These are phyloP conservation scores for Babesia ovata DNA, from an alignment of 169 alveolate species.

Conservation along the genomic window DNA sequence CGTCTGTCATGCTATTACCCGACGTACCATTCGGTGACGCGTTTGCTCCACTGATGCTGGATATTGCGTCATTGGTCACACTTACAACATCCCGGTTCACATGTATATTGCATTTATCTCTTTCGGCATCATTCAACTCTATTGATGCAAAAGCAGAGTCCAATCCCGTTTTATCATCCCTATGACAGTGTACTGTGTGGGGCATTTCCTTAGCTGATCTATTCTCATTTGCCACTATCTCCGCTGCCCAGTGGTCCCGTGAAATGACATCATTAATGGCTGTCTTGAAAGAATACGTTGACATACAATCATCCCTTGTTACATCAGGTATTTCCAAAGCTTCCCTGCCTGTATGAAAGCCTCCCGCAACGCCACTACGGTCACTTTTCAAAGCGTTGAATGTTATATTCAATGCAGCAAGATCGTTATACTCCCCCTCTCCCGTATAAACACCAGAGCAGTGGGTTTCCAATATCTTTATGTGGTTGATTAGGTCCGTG, in stretches of 20 bases:
- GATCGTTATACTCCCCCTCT: not conserved
- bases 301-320: constrained; percentile 6
- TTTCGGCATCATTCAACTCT: too few relatives aligned
- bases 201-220: too few relatives aligned
- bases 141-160: too few relatives aligned
- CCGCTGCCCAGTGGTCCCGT: not conserved
- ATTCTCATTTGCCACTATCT: not conserved
- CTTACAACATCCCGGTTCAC: too few relatives aligned
- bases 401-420: constrained; percentile 2
- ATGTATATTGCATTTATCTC: too few relatives aligned
- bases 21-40: too few relatives aligned
- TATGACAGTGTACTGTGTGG: too few relatives aligned
- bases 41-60: too few relatives aligned
- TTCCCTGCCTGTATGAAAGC: constrained; percentile 20
- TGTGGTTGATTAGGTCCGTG: not conserved
- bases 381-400: not conserved
- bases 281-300: constrained; percentile 13
- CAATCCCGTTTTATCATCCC: too few relatives aligned
- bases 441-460: constrained; percentile 3
- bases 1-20: too few relatives aligned
- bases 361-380: not conserved
- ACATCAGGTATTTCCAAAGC: constrained; percentile 1
- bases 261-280: not conserved
- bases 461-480: not conserved
- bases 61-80: too few relatives aligned